A percentile compares a stretch with the other conserved stretches of the same genome.
Evolutionary conservation across 768 basidiomycete species (phyloP).

Genomic region (Pleurotus salmoneostramineus): DNA sequence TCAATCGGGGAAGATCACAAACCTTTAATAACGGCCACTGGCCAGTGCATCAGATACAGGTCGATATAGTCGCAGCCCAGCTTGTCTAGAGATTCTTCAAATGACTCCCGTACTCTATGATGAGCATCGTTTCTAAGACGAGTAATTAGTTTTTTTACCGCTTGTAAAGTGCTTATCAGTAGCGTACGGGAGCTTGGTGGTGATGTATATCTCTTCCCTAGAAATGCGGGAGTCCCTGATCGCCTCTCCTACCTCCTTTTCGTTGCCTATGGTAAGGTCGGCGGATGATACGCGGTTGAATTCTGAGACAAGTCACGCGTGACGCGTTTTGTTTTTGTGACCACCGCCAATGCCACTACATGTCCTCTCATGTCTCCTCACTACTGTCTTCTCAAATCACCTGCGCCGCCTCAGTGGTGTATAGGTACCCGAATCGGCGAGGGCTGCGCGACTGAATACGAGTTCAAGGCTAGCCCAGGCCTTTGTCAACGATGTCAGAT

Average conservation of each 20-base stretch:
- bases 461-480: no score
- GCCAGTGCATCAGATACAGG: slow-evolving; percentile 28
- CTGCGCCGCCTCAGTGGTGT: no score
- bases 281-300: no score
- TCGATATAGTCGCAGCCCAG: slow-evolving; percentile 40
- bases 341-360: no score
- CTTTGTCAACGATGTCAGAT: no score
- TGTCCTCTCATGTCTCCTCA: no score
- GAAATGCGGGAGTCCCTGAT: slow-evolving; percentile 1
- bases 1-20: not conserved
- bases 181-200: slow-evolving; percentile 4
- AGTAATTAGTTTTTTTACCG: not conserved
- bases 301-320: no score
- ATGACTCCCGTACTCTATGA: slow-evolving; percentile 29
- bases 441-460: no score
- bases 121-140: slow-evolving; percentile 17
- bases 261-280: not conserved
- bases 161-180: not conserved
- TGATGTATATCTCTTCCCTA: slow-evolving; percentile 3
- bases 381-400: no score
- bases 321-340: no score
- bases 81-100: slow-evolving; percentile 31
- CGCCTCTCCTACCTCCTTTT: slow-evolving; percentile 5
- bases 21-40: slow-evolving; percentile 10
- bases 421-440: no score